Base-by-base conservation (phyloP, 2,329 filamentous ascomycete genomes). In the Dryadomyces quercus-mongolicae region DNA sequence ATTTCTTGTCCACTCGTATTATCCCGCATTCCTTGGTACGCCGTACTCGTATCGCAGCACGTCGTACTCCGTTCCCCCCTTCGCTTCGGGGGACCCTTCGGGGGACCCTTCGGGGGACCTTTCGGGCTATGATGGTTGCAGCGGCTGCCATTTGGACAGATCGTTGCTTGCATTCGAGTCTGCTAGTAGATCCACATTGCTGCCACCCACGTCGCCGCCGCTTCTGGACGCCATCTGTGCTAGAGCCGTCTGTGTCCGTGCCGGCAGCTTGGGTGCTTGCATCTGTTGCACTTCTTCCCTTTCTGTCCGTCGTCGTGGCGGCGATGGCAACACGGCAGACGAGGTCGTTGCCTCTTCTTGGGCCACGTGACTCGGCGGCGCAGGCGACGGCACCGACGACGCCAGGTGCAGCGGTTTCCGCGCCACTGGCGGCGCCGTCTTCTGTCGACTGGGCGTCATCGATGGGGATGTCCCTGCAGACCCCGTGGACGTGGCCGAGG, bases 371-470 rank as follows among this genome's bases (percentile, higher is more conserved):
- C 20, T 52, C 36, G 57, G 58, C 52, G 54, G 59, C 3, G 63
- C 58, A n/a, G n/a, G n/a, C n/a, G n/a, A n/a, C 7, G 66, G 67
- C 13, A 62, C 66, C 15, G 63, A 60, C 12, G 66, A 66, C 16
- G 68, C 60, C 5, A 82, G 70, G 58, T 81, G 77, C 2, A 76
- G 72, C 1, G 83, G 83, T 61, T 86, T 86, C 64, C 73, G 78
- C 21, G 82, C 83, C 51, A 86, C 71, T 1, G 76, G 77, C 5
- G 78, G 80, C n/a, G 76, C 67, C 10, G 67, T 63, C 58, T 75
- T 76, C 15, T 67, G 56, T 31, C 25, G 25, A 8, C 25, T 31
- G 25, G 25, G 25, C 25, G 25, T 31, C 25, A 8, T 31, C 25
- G 25, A 31, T 4, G 25, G 25, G 4, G 25, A 31, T 8, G 25